Evolutionary conservation across 2,329 filamentous ascomycete genomes (phyloP), one percentile per base, ranked within the genome.

Genomic region (Boeremia lycopersici): DNA sequence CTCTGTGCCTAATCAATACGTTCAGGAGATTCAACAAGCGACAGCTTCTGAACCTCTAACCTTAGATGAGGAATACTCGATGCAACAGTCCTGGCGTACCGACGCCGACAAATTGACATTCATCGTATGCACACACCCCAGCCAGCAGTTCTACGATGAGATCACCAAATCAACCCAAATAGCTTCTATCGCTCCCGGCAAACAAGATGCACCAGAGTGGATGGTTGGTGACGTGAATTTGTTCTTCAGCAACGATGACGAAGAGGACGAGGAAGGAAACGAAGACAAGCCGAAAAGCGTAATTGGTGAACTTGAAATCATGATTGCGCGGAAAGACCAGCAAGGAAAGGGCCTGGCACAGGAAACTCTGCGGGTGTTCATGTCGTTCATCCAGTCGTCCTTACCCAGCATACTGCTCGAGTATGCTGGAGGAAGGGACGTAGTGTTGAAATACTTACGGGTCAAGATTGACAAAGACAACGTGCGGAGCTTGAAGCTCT

Each of bases 91-190:
- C 60, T 98, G 93, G 93, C 87, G 92, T 33, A 78, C 78, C 17
- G 90, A 95, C 36, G 75, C 78, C 25, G 93, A 98, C 76, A 98
- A 98, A 77, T 75, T 98, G 57, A 98, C 93, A 0, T 98, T 97
- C 65, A 96, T 98, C 71, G 76, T 90, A 48, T 96, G 91, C 57
- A 57, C 48, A 3, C 52, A 53, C 6, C 51, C 61, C 3, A 12
- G 30, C 10, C 15, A 34, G 2, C 30, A 28, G 7, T 28, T 25
- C 8, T 23, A 40, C 7, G 9, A 36, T n/a, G 43, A 41, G 6
- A 19, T 41, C 8, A 30, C 17, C 7, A 9, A 31, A 39, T 5
- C 23, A 17, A n/a, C 48, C 29, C 9, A 6, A 12, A 35, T 28
- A 26, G n/a, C 8, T 8, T 30, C 34, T 2, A 31, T 69, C 28